A percentile compares a stretch with the other conserved stretches of the same genome.
Conservation (phyloP, 208 protist genomes). For the Lotmaria passim region DNA sequence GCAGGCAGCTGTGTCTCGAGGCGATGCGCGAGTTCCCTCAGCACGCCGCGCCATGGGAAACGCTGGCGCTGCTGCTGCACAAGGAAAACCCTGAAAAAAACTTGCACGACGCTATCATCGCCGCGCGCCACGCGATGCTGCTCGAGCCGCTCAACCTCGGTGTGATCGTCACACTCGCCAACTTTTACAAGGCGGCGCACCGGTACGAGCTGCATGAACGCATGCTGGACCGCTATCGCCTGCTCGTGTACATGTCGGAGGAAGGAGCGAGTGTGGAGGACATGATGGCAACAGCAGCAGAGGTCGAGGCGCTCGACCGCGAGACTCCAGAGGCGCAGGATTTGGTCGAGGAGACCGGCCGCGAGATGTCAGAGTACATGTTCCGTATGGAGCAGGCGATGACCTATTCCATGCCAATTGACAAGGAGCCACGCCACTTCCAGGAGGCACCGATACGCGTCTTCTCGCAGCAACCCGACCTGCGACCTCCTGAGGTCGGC, state of each 20-base stretch:
- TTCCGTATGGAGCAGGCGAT: slow-evolving; percentile 56
- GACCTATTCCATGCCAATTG: slow-evolving; percentile 75
- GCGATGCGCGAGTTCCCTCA: slow-evolving; percentile 75
- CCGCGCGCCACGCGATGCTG: slow-evolving; percentile 63
- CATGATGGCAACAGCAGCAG: slow-evolving; percentile 50
- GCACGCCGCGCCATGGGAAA: slow-evolving; percentile 67
- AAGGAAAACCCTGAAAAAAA: slow-evolving; percentile 58
- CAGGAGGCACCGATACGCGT: slow-evolving; percentile 14
- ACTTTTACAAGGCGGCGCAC: slow-evolving; percentile 73
- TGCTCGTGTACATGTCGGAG: slow-evolving; percentile 68
- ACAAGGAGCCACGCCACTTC: slow-evolving; percentile 55
- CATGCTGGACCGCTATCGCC: slow-evolving; percentile 83
- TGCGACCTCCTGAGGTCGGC: slow-evolving; percentile 19
- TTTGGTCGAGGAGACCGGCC: slow-evolving; percentile 33
- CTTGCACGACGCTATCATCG: slow-evolving; percentile 62
- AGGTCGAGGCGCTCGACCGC: slow-evolving; percentile 57
- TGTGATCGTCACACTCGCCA: slow-evolving; percentile 64
- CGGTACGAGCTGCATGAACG: slow-evolving; percentile 52
- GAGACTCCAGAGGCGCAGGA: slow-evolving; percentile 36
- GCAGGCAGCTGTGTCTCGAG: slow-evolving; percentile 61
- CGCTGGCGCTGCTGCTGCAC: slow-evolving; percentile 67
- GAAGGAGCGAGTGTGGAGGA: slow-evolving; percentile 58
- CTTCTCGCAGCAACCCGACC: slow-evolving; percentile 25
- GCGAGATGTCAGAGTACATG: slow-evolving; percentile 42
- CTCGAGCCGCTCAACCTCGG: slow-evolving; percentile 63